Conservation (phyloP, 2,329 filamentous ascomycete species). For the Calonectria hawksworthii region DNA sequence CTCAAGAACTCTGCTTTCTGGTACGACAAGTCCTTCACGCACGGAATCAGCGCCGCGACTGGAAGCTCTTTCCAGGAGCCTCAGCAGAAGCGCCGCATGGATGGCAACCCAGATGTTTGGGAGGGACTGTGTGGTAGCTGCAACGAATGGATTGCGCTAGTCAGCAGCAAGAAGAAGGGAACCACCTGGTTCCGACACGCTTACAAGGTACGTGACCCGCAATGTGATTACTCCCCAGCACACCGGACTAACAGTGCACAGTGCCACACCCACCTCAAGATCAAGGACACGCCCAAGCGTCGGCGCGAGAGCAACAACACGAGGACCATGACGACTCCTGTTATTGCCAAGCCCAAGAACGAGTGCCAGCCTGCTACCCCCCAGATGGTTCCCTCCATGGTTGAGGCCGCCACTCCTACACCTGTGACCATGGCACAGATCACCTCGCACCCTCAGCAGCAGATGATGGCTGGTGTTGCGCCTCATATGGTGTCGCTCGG, state of each 20-base stretch:
- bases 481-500: slow-evolving; percentile 38
- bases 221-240: background rate
- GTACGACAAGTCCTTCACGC: slow-evolving; percentile 93
- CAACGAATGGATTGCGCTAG: slow-evolving; percentile 84
- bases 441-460: slow-evolving; percentile 46
- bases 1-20: slow-evolving; percentile 93
- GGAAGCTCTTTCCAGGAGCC: slow-evolving; percentile 85
- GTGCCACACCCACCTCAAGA: slow-evolving; percentile 80
- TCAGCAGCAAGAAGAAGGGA: slow-evolving; percentile 92
- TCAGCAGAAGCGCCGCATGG: slow-evolving; percentile 80
- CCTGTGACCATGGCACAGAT: slow-evolving; percentile 46
- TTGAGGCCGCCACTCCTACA: slow-evolving; percentile 42
- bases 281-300: slow-evolving; percentile 79
- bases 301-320: slow-evolving; percentile 73
- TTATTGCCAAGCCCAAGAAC: slow-evolving; percentile 62
- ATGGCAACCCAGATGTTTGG: slow-evolving; percentile 86
- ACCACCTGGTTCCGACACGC: slow-evolving; percentile 93
- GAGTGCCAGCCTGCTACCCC: slow-evolving; percentile 56
- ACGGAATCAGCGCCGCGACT: slow-evolving; percentile 87
- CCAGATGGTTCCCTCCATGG: slow-evolving; percentile 41
- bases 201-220: slow-evolving; percentile 76
- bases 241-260: slow-evolving; percentile 50
- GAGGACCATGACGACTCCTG: slow-evolving; percentile 56
- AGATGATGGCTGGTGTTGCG: slow-evolving; percentile 42
- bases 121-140: slow-evolving; percentile 84